Conservation (phyloP, 148 eudicot species). For the Chenopodium suecicum region DNA sequence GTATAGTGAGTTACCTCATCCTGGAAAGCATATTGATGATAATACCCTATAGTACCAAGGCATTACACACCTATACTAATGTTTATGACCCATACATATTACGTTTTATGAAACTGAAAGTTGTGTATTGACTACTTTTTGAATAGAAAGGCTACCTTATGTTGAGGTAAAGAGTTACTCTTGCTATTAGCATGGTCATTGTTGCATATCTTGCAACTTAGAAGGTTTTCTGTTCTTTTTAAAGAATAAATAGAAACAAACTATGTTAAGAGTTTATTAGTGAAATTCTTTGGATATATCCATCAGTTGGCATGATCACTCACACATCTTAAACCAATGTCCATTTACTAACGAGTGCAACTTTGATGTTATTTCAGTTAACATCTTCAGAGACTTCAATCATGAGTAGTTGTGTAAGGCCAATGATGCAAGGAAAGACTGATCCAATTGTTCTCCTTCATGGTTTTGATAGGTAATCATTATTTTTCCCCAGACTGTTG, state of each 20-base stretch:
- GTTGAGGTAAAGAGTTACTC: not conserved
- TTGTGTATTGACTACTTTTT: no score
- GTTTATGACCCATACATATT: no score
- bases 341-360: not conserved
- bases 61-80: no score
- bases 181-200: not conserved
- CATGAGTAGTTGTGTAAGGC: slow-evolving; percentile 92
- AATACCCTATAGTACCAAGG: no score
- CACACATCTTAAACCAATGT: not conserved
- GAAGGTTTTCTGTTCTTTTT: not conserved
- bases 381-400: slow-evolving; percentile 40
- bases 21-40: no score
- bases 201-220: not conserved
- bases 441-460: slow-evolving; percentile 87
- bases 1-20: no score
- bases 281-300: not conserved
- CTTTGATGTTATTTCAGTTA: slow-evolving; percentile 37
- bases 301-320: not conserved
- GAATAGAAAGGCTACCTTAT: not conserved
- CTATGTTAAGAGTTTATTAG: no score
- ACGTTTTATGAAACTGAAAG: no score
- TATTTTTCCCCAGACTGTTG: not conserved
- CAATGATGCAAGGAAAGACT: slow-evolving; percentile 39
- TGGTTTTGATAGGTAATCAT: slow-evolving; percentile 82
- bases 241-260: no score